Evolutionary conservation across 495 filamentous ascomycete species (phyloP).

Genomic region (Saxophila tyrrhenica): DNA sequence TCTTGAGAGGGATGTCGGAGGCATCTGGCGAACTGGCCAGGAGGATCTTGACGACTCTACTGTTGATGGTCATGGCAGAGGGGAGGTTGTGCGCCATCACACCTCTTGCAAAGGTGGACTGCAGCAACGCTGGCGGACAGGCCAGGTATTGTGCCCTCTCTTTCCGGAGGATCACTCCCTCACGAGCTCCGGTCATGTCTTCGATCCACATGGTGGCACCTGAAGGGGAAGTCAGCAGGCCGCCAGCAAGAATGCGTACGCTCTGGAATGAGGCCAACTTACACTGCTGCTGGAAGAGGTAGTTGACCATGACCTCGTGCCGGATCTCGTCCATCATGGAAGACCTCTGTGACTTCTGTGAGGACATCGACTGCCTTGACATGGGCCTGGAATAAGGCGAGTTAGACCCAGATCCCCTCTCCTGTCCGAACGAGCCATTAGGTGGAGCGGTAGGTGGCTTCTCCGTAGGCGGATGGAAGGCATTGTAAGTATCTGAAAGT

Average conservation of each 20-base stretch:
- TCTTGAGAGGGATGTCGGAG: constrained; percentile 43
- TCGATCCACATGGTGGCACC: constrained; percentile 53
- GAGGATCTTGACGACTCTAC: constrained; percentile 45
- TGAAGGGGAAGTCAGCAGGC: not conserved
- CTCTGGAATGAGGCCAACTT: not conserved
- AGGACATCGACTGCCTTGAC: not conserved
- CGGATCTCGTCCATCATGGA: constrained; percentile 58
- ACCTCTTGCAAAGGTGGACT: constrained; percentile 47
- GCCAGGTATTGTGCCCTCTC: constrained; percentile 53
- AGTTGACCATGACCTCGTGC: constrained; percentile 74
- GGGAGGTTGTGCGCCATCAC: constrained; percentile 43
- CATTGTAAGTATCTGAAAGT: not conserved
- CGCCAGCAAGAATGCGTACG: not conserved
- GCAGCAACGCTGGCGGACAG: constrained; percentile 48
- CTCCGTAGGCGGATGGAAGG: not conserved
- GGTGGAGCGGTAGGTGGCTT: not conserved
- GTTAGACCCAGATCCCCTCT: not conserved
- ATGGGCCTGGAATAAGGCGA: not conserved
- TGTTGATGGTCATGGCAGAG: constrained; percentile 50
- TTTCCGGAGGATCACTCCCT: constrained; percentile 63
- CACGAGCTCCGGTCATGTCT: constrained; percentile 49
- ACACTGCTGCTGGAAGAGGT: constrained; percentile 65
- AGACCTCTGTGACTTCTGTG: not conserved
- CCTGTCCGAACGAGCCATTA: not conserved
- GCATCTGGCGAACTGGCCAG: constrained; percentile 29